These are phyloP conservation scores for Isatis tinctoria DNA, from an alignment of 345 rosid genomes.

Conservation along the genomic window DNA sequence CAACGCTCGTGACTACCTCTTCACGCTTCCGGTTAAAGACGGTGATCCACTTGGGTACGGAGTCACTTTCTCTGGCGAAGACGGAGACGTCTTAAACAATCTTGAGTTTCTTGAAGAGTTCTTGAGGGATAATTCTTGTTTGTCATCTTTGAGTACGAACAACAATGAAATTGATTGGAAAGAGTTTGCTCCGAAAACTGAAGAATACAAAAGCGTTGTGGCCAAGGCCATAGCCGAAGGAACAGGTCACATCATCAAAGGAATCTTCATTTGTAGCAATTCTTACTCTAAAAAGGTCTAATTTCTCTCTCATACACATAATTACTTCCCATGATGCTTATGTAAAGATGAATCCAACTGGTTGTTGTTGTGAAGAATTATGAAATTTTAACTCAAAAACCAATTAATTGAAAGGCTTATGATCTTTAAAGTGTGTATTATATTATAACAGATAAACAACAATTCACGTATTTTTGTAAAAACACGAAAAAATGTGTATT, in stretches of 20 bases:
- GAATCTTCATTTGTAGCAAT: conserved; percentile 65
- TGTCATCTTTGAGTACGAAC: conserved; percentile 34
- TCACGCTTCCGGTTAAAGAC: conserved; percentile 58
- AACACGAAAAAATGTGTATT: too few species aligned
- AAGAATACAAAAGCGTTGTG: conserved; percentile 52
- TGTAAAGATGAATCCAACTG: not conserved
- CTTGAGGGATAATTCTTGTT: conserved; percentile 52
- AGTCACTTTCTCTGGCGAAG: conserved; percentile 40
- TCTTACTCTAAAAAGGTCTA: conserved; percentile 65
- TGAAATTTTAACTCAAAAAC: not conserved
- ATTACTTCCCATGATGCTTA: not conserved
- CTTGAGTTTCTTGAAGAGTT: conserved; percentile 46
- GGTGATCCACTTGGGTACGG: conserved; percentile 66
- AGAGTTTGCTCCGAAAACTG: conserved; percentile 62
- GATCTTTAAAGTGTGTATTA: not conserved
- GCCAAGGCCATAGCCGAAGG: conserved; percentile 84
- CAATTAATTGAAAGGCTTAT: not conserved
- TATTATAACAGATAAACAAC: too few species aligned
- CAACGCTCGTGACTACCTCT: conserved; percentile 51
- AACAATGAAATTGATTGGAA: conserved; percentile 51
- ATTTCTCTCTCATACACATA: not conserved
- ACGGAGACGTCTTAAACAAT: not conserved
- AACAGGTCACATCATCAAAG: conserved; percentile 70
- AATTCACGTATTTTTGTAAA: too few species aligned
- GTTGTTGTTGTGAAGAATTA: not conserved